Base-by-base conservation (phyloP, 495 filamentous ascomycete genomes). In the Penicillium bovifimosum region DNA sequence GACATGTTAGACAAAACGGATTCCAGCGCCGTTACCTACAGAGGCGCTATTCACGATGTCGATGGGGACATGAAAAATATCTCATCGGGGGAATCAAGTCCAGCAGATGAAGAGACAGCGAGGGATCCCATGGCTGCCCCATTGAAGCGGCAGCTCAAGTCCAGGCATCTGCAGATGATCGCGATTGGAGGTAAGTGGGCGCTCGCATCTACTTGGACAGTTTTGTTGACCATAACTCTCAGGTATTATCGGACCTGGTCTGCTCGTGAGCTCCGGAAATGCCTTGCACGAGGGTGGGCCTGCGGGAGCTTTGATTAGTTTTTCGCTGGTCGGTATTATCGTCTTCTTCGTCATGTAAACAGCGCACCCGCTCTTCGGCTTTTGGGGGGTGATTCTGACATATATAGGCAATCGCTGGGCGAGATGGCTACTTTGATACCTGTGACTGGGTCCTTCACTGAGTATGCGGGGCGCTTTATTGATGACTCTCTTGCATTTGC, bases 91-190 rank as follows among this genome's bases (percentile, higher is more conserved):
- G 39, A 55, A n/a, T 20, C 8, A 24, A 20, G 20, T 9, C 49
- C 9, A 20, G 2, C 27, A 3, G 50, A 60, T 10, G 56, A 50
- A 32, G 53, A 47, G 50, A 38, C 35, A 11, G 20, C 34, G 7
- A 45, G 50, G n/a, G 62, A 71, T 35, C 61, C 61, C 13, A 48
- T 64, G 16, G 52, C 52, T 3, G 63, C 61, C 42, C 69, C 69
- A 40, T 54, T 71, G 47, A 65, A 73, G 53, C 73, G 84, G 16
- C 79, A 81, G 41, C 68, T 88, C 31, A 82, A 86, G 62, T 81
- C 77, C 7, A 71, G 84, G 18, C 85, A 88, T 68, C 57, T 87
- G 20, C 78, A 79, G 60, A 86, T 87, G 83, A 87, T 88, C 70
- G 85, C 84, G 2, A 77, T 87, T 27, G 84, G 83, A 42, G 66